A percentile compares a stretch with the other conserved stretches of the same genome.
Conservation (phyloP, 2,329 filamentous ascomycete species). For the Fusarium solani-melongenae region DNA sequence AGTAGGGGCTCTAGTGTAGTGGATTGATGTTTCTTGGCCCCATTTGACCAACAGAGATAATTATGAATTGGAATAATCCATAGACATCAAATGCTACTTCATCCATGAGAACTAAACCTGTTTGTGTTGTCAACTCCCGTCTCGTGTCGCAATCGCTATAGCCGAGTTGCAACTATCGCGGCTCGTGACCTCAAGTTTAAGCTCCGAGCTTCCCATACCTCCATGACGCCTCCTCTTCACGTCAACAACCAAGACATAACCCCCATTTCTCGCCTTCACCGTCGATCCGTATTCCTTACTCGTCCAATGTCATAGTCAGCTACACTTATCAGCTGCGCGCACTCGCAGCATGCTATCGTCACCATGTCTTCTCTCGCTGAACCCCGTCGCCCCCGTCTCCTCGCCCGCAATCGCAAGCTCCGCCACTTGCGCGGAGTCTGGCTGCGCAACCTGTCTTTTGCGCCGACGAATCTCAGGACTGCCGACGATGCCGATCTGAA, state of each 20-base stretch:
- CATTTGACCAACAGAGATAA: background rate
- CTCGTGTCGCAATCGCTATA: constrained; percentile 30
- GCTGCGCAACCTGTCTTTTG: constrained; percentile 84
- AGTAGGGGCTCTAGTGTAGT: background rate
- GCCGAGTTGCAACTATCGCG: constrained; percentile 44
- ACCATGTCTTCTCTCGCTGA: constrained; percentile 52
- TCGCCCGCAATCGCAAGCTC: constrained; percentile 84
- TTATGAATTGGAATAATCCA: background rate
- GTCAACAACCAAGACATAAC: background rate
- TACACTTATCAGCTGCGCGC: constrained; percentile 23
- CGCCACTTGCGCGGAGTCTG: constrained; percentile 89
- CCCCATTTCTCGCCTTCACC: background rate
- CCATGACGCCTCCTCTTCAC: constrained; percentile 32
- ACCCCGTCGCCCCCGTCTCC: constrained; percentile 61
- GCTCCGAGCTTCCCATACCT: constrained; percentile 30
- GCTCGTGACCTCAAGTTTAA: constrained; percentile 27
- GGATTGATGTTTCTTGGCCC: background rate
- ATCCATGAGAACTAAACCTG: background rate
- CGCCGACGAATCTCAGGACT: constrained; percentile 67
- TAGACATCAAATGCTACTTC: background rate
- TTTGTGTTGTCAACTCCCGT: too few relatives aligned
- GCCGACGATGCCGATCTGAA: constrained; percentile 84
- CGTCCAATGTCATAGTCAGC: constrained; percentile 35
- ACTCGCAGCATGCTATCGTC: constrained; percentile 30
- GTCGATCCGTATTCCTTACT: constrained; percentile 1